These are phyloP conservation scores for Tephrocybe rancida DNA, from an alignment of 768 basidiomycete genomes.

Conservation along the genomic window DNA sequence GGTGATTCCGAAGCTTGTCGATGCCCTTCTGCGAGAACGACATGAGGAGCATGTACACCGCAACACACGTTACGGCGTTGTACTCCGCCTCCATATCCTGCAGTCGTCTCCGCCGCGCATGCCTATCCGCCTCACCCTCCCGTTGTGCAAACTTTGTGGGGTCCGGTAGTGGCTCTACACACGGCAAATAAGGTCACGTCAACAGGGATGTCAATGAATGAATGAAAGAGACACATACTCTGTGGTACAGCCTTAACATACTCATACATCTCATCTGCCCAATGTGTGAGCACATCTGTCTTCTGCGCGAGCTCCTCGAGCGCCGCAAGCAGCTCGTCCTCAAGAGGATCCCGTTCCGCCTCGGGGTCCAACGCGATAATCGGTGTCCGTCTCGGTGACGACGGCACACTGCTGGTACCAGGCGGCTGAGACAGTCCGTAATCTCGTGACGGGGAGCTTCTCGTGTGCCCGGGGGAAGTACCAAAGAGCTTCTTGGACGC, in stretches of 20 bases:
- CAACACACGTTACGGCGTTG: constrained; percentile 83
- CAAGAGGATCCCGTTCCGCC: constrained; percentile 63
- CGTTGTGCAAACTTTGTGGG: constrained; percentile 73
- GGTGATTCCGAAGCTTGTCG: constrained; percentile 73
- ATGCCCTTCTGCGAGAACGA: constrained; percentile 93
- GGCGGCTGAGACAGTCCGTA: background rate
- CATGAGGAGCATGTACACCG: constrained; percentile 90
- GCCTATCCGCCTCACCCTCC: constrained; percentile 72
- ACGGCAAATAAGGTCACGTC: background rate
- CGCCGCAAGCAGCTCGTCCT: constrained; percentile 77
- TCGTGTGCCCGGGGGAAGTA: constrained; percentile 32
- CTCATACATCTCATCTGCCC: constrained; percentile 95
- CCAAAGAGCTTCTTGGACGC: constrained; percentile 86
- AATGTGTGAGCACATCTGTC: constrained; percentile 89
- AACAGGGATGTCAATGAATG: background rate
- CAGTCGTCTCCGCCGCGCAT: constrained; percentile 67
- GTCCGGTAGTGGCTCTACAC: constrained; percentile 76
- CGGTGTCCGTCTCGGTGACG: constrained; percentile 60
- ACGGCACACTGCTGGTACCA: constrained; percentile 33
- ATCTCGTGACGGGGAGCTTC: constrained; percentile 41
- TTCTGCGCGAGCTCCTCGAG: constrained; percentile 95
- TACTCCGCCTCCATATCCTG: constrained; percentile 81
- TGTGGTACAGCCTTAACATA: constrained; percentile 84
- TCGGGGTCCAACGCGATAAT: constrained; percentile 51
- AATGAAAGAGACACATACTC: constrained; percentile 49